These are phyloP conservation scores for Aspergillus costaricaensis DNA, from an alignment of 2,329 filamentous ascomycete genomes.

Conservation along the genomic window DNA sequence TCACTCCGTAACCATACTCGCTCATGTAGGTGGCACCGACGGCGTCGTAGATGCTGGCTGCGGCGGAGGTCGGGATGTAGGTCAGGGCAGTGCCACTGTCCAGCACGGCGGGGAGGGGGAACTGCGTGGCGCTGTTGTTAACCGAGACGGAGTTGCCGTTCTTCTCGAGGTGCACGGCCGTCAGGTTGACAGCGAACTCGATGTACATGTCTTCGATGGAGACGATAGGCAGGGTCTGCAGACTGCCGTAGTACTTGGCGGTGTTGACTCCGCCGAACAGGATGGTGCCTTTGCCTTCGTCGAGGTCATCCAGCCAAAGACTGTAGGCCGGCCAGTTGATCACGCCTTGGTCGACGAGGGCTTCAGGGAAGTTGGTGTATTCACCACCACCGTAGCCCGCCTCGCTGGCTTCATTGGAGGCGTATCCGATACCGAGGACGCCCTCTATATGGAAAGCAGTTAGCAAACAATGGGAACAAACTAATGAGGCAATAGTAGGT, in stretches of 20 bases:
- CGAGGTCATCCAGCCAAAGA: conserved; percentile 70
- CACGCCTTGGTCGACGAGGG: conserved; percentile 59
- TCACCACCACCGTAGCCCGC: conserved; percentile 33
- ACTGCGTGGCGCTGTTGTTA: conserved; percentile 19
- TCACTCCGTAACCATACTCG: conserved; percentile 51
- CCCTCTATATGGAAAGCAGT: conserved; percentile 34
- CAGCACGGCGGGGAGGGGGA: conserved; percentile 64
- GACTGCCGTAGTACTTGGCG: conserved; percentile 59
- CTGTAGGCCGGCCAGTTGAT: conserved; percentile 70
- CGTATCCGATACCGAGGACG: conserved; percentile 80
- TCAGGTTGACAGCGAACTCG: conserved; percentile 69
- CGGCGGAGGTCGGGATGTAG: conserved; percentile 61
- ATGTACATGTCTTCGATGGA: conserved; percentile 55
- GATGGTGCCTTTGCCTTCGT: conserved; percentile 63
- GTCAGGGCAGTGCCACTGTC: conserved; percentile 70
- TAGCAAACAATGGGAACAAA: neutral
- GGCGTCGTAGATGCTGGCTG: conserved; percentile 54
- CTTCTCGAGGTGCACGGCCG: conserved; percentile 49
- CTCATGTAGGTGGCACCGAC: conserved; percentile 61
- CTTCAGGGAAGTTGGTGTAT: conserved; percentile 63
- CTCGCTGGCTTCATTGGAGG: conserved; percentile 64
- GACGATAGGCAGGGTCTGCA: conserved; percentile 67
- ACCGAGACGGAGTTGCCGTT: conserved; percentile 14
- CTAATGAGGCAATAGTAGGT: conserved; percentile 44
- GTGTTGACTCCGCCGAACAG: conserved; percentile 73